Conservation (phyloP, 2,329 filamentous ascomycete species). For the Aspergillus niger region DNA sequence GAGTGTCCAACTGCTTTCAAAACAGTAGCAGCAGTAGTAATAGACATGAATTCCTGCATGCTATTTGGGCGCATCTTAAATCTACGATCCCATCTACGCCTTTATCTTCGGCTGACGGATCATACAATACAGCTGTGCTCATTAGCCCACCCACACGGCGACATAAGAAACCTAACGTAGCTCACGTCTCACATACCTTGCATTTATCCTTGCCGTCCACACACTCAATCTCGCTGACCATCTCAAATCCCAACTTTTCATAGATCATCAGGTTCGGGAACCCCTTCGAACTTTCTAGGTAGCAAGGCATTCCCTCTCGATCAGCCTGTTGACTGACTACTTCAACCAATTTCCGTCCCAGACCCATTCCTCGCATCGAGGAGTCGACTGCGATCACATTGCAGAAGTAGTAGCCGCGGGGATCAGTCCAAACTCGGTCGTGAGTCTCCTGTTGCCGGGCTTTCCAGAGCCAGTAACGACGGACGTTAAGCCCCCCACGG, state of each 20-base stretch:
- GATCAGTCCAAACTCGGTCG: constrained; percentile 63
- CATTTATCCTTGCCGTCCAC: constrained; percentile 62
- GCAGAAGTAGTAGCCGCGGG: constrained; percentile 71
- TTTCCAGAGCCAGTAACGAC: constrained; percentile 75
- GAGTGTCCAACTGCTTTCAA: too few relatives aligned
- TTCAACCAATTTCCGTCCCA: constrained; percentile 66
- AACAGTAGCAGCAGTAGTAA: too few relatives aligned
- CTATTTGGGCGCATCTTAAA: too few relatives aligned
- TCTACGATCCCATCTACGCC: not conserved
- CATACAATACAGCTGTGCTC: constrained; percentile 27
- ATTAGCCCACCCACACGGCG: constrained; percentile 7
- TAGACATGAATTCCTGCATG: too few relatives aligned
- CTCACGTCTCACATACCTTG: constrained; percentile 40
- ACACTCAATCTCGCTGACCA: constrained; percentile 67
- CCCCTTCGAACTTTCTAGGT: constrained; percentile 69
- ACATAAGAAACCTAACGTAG: not conserved
- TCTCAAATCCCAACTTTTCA: constrained; percentile 66
- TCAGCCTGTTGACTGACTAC: constrained; percentile 66
- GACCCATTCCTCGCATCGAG: constrained; percentile 65
- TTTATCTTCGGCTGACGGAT: constrained; percentile 21
- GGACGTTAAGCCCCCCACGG: constrained; percentile 66
- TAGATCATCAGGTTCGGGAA: constrained; percentile 72
- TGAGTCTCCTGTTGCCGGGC: constrained; percentile 64
- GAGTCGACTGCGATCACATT: constrained; percentile 73
- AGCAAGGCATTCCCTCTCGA: constrained; percentile 64